Conservation (phyloP, 2,329 filamentous ascomycete genomes). For the Zopfia rhizophila region DNA sequence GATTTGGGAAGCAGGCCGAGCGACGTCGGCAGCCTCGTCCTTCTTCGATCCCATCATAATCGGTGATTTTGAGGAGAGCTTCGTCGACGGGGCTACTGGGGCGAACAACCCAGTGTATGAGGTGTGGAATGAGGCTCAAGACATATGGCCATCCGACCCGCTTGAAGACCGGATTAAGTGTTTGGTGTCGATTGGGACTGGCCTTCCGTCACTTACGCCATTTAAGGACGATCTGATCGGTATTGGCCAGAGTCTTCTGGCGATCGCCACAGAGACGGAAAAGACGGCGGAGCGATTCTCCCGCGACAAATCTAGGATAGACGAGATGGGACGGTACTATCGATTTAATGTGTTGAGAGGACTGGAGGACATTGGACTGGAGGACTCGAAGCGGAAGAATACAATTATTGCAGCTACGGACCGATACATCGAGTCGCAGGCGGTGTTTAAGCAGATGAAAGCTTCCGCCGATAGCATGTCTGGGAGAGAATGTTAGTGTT, state of each 20-base stretch:
- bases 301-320: too few relatives aligned
- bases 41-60: conserved; percentile 52
- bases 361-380: conserved; percentile 35
- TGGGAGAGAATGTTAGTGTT: too few relatives aligned
- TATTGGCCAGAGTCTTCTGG: too few relatives aligned
- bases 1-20: conserved; percentile 29
- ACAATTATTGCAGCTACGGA: too few relatives aligned
- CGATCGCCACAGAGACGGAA: too few relatives aligned
- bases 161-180: conserved; percentile 39
- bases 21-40: conserved; percentile 41
- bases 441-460: too few relatives aligned
- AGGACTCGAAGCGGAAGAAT: conserved; percentile 40
- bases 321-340: too few relatives aligned
- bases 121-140: conserved; percentile 51
- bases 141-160: conserved; percentile 44
- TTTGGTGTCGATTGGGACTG: conserved; percentile 44
- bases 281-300: too few relatives aligned
- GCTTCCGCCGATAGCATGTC: too few relatives aligned
- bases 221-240: conserved; percentile 6
- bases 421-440: too few relatives aligned
- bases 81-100: conserved; percentile 52
- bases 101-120: conserved; percentile 58
- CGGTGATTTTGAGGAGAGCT: conserved; percentile 39
- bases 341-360: conserved; percentile 32
- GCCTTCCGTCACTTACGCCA: conserved; percentile 9